These are phyloP conservation scores for Candida neerlandica DNA, from an alignment of 1,139 yeast genomes.

Conservation along the genomic window DNA sequence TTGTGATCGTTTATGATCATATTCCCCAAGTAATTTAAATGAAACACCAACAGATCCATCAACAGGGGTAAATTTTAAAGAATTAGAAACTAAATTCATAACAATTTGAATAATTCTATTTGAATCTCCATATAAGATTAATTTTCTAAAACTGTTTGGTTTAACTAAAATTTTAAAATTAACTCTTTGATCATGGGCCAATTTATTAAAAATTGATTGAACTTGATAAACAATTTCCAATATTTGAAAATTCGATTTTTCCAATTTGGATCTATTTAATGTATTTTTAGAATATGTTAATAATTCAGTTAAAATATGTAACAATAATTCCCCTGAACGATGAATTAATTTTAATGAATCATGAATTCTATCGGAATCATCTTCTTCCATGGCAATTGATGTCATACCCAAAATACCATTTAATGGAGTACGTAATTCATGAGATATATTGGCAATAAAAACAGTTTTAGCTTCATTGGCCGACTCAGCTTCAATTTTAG, in stretches of 20 bases:
- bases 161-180: conserved; percentile 55
- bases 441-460: conserved; percentile 94
- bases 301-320: conserved; percentile 86
- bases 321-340: conserved; percentile 81
- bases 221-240: conserved; percentile 81
- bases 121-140: conserved; percentile 80
- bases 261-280: conserved; percentile 81
- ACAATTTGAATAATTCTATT: conserved; percentile 85
- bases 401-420: conserved; percentile 98
- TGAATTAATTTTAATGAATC: conserved; percentile 73
- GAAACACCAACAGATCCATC: conserved; percentile 78
- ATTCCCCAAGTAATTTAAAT: conserved; percentile 69
- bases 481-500: conserved; percentile 85
- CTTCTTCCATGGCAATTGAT: conserved; percentile 87
- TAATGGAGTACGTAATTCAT: conserved; percentile 90
- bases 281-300: conserved; percentile 89
- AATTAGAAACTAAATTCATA: conserved; percentile 51
- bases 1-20: conserved; percentile 52
- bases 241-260: conserved; percentile 74
- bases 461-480: conserved; percentile 96
- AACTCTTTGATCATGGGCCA: conserved; percentile 79
- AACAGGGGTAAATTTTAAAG: conserved; percentile 84
- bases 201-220: conserved; percentile 82
- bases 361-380: conserved; percentile 63
- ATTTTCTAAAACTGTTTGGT: conserved; percentile 63